phyloP scores from a whole-genome alignment of 495 filamentous ascomycete genomes.

The Penicillium diatomitis region DNA sequence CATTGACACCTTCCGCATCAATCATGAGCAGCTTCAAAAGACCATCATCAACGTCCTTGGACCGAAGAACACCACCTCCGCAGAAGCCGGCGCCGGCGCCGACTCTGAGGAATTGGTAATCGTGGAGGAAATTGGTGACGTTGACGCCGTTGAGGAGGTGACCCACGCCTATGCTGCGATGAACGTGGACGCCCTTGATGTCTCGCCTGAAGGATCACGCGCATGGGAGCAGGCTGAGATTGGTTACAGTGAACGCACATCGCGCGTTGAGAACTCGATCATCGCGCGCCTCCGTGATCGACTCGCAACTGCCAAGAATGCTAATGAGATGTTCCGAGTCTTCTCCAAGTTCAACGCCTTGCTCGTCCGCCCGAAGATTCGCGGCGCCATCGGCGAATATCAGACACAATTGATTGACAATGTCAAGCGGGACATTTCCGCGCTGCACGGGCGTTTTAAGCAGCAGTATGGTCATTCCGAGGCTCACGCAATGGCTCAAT shows the following conservation, averaged over 20 bases:
- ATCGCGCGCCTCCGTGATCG: conserved; percentile 91
- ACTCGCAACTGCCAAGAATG: conserved; percentile 86
- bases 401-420: conserved; percentile 95
- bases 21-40: conserved; percentile 92
- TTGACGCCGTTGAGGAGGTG: conserved; percentile 97
- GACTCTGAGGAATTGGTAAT: conserved; percentile 54
- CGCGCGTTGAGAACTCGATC: conserved; percentile 96
- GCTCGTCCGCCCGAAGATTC: conserved; percentile 94
- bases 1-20: conserved; percentile 84
- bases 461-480: conserved; percentile 97
- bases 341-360: conserved; percentile 99
- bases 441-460: conserved; percentile 93
- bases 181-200: conserved; percentile 91
- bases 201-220: conserved; percentile 76
- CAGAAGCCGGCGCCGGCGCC: conserved; percentile 35
- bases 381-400: conserved; percentile 94
- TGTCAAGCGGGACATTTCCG: conserved; percentile 88
- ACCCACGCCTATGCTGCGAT: conserved; percentile 86
- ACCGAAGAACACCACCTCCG: conserved; percentile 44
- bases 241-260: conserved; percentile 92
- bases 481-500: conserved; percentile 92
- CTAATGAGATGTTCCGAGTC: conserved; percentile 98
- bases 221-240: conserved; percentile 89
- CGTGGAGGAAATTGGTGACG: conserved; percentile 90
- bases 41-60: conserved; percentile 94